Evolutionary conservation across 305 asterid species (phyloP).

Genomic region (Coffea humblotiana): DNA sequence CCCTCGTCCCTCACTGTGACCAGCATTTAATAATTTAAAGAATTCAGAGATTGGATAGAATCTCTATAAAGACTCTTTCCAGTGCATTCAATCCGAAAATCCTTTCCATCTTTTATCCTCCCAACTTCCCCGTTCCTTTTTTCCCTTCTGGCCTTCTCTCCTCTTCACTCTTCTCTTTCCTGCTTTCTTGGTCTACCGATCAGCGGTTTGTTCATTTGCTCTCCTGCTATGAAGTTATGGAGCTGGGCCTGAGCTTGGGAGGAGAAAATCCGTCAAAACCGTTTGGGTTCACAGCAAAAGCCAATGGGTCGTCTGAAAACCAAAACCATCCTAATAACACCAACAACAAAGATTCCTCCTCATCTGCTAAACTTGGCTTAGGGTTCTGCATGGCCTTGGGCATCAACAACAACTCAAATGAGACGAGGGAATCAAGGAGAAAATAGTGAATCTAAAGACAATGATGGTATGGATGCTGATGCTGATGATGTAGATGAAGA

Average conservation of each 20-base stretch:
- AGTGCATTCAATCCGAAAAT: slow-evolving; percentile 24
- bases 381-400: slow-evolving; percentile 74
- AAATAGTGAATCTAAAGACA: slow-evolving; percentile 13
- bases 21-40: slow-evolving; percentile 17
- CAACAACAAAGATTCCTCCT: neutral
- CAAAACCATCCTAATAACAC: slow-evolving; percentile 4
- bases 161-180: neutral
- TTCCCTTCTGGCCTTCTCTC: neutral
- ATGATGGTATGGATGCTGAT: slow-evolving; percentile 30
- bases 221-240: slow-evolving; percentile 42
- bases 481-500: slow-evolving; percentile 32
- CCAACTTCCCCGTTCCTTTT: neutral
- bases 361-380: slow-evolving; percentile 17
- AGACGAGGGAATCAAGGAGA: slow-evolving; percentile 5
- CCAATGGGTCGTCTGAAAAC: neutral
- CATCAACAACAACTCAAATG: slow-evolving; percentile 19
- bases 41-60: slow-evolving; percentile 37
- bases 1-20: neutral
- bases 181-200: neutral
- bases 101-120: slow-evolving; percentile 10
- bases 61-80: slow-evolving; percentile 66
- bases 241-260: slow-evolving; percentile 77
- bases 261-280: slow-evolving; percentile 39
- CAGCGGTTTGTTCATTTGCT: neutral
- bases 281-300: slow-evolving; percentile 27